Base-by-base conservation (phyloP, 176 grass and related monocot species). In the Avena sativa region DNA sequence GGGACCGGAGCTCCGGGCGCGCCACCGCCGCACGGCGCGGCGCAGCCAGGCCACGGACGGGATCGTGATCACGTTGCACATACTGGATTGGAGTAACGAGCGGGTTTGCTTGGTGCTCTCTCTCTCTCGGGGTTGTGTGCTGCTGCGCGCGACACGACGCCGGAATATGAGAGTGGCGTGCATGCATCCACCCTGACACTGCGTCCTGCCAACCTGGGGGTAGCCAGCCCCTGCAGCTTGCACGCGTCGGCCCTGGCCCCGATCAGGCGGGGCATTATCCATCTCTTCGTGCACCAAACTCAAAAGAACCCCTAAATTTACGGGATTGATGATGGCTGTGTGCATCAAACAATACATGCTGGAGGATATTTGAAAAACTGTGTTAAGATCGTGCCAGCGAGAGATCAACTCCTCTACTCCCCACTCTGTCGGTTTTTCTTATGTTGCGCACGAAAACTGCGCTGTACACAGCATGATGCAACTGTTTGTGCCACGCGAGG, bases 51-150 rank as follows among this genome's bases (percentile, higher is more conserved):
- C 79, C n/a, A 90, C 73, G 12, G 84, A 90, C 57, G 65, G 79
- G 74, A 90, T 83, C 5, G 65, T 79, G 74, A 83, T 72, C 21
- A 79, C 32, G 79, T 79, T 87, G 74, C 89, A 90, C 89, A 90
- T 90, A 14, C 14, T 21, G 55, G 1, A 30, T n/a, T 19, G 52
- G 19, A 47, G 38, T 40, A 40, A 23, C 32, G 53, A 16, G 26
- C 30, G 13, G 0, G 65, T 40, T 40, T 40, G 38, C 38, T 40
- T 6, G 38, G 38, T 40, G 4, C 38, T 40, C 38, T 47, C 8
- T 17, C 28, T 30, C 28, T 30, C n/a, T n/a, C 20, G 6, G 20
- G 19, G 3, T 59, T 10, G 19, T 21, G 20, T 60, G 57, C 9
- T 10, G 20, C 57, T 60, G 57, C 8, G 8, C 19, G 8, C 20